Evolutionary conservation across 1,284 basidiomycete species (phyloP).

Genomic region (Meripilus lineatus): DNA sequence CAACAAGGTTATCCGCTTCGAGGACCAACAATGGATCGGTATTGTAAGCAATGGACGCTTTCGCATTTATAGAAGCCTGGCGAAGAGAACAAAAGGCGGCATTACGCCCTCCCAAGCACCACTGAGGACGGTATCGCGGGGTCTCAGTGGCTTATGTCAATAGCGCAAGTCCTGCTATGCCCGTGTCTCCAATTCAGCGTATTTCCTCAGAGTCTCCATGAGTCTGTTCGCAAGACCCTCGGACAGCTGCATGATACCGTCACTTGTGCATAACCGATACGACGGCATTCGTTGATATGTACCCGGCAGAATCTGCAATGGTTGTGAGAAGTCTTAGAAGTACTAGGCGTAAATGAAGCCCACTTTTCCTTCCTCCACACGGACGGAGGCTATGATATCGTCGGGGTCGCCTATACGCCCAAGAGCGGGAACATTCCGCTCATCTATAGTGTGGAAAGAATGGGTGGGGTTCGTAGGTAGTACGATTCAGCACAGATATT

Average conservation of each 20-base stretch:
- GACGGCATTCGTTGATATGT: slow-evolving; percentile 80
- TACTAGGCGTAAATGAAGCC: slow-evolving; percentile 7
- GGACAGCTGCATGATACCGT: slow-evolving; percentile 62
- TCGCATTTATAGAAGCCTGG: too few species aligned
- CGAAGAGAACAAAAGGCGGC: too few species aligned
- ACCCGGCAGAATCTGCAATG: slow-evolving; percentile 51
- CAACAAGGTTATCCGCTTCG: too few species aligned
- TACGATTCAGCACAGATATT: neutral
- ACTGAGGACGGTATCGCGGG: too few species aligned
- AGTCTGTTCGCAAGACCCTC: slow-evolving; percentile 52
- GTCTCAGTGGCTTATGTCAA: too few species aligned
- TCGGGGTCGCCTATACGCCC: slow-evolving; percentile 74
- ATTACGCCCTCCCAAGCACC: too few species aligned
- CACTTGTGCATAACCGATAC: slow-evolving; percentile 69
- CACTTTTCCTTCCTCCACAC: slow-evolving; percentile 66
- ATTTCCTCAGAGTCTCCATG: slow-evolving; percentile 30
- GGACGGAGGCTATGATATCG: slow-evolving; percentile 72
- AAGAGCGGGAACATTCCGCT: slow-evolving; percentile 64
- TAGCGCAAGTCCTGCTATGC: too few species aligned
- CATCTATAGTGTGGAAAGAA: slow-evolving; percentile 47
- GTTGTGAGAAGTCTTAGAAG: neutral
- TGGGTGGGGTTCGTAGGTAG: neutral
- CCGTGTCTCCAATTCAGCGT: neutral
- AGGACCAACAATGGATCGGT: too few species aligned
- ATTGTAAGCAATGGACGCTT: too few species aligned